Base-by-base conservation (phyloP, 2,329 filamentous ascomycete genomes). In the Sarocladiaceae sp. region DNA sequence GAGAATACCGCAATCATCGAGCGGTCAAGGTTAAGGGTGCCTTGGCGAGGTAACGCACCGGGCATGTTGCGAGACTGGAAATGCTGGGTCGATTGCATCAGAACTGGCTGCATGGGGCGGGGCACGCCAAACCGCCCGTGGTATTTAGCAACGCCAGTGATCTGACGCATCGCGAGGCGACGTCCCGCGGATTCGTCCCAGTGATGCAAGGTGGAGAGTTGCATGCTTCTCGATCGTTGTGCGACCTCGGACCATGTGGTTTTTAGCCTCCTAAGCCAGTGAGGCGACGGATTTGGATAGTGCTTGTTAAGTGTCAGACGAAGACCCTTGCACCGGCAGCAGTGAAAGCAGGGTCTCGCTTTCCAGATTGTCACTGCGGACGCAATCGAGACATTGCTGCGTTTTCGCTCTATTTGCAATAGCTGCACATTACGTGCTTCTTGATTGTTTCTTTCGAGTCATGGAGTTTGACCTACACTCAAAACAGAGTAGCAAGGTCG, bases 1-100 rank as follows among this genome's bases (percentile, higher is more conserved):
- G 17, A 26, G 40, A 28, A 44, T 44, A 44, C 40, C 40, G 15
- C 23, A 26, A 44, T 26, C 40, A 44, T 44, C 40, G 22, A 44
- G 40, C 40, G 40, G 40, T 44, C 40, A 26, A 26, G 13, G 7
- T 23, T 10, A n/a, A 25, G 13, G 13, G 4, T n/a, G 12, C 20
- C 40, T 44, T 44, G 40, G 40, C 40, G 15, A 26, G 18, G 10
- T 12, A 23, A 23, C 15, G 20, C 23, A 15, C 10, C 28, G 40
- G 20, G 23, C 15, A 28, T 44, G 40, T 44, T 23, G 23, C 23
- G 40, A 44, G 26, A n/a, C 17, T 36, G 17, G 17, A 10, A n/a
- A 44, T 44, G 23, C 17, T 36, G 17, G 17, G 17, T 26, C 28
- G 40, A 22, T 10, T 40, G 37, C 37, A 40, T 22, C 37, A 10